Conservation (phyloP, 2,329 filamentous ascomycete genomes). For the Colletotrichum sp. region DNA sequence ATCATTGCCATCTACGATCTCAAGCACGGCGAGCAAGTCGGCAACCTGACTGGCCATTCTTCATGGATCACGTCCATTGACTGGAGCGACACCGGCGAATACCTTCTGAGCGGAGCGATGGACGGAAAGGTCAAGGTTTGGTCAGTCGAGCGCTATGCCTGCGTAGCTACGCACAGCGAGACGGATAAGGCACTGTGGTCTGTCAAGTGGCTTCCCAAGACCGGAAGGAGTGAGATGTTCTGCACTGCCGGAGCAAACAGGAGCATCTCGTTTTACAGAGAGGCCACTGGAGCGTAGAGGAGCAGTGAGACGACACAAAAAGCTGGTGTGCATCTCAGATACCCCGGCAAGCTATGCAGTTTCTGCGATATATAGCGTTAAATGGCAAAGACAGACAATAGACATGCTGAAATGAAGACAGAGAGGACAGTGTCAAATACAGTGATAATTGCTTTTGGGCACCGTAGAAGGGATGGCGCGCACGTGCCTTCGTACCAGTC, state of each 20-base stretch:
- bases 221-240: conserved; percentile 72
- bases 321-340: background rate
- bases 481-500: conserved; percentile 55
- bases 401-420: background rate
- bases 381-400: background rate
- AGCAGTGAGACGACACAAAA: background rate
- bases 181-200: conserved; percentile 85
- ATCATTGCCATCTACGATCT: conserved; percentile 94
- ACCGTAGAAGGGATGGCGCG: background rate
- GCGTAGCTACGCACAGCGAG: conserved; percentile 93
- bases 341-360: background rate
- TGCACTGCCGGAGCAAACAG: conserved; percentile 78
- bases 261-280: conserved; percentile 82
- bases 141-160: conserved; percentile 82
- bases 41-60: conserved; percentile 78
- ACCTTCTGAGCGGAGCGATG: conserved; percentile 83
- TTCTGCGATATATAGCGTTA: background rate
- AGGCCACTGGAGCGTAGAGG: conserved; percentile 68
- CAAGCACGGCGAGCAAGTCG: conserved; percentile 88
- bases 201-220: conserved; percentile 83
- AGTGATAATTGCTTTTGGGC: rapidly evolving
- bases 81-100: conserved; percentile 94
- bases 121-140: conserved; percentile 97
- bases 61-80: conserved; percentile 92
- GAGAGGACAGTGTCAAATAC: background rate